Base-by-base conservation (phyloP, 306 rosid species). In the peach (Prunus persica) region DNA sequence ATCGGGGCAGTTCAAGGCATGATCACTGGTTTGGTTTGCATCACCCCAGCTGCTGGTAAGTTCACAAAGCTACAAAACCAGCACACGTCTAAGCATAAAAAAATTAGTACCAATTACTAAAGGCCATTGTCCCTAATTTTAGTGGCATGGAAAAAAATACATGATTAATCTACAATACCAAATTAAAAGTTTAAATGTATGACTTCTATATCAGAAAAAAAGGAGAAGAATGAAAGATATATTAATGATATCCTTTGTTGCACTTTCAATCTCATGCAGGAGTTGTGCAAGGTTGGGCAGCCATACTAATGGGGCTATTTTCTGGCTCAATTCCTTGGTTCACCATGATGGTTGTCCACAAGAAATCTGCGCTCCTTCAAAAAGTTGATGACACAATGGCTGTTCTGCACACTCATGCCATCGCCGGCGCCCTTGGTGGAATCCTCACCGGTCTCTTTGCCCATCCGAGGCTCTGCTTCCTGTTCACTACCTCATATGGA, bases 351-450 rank as follows among this genome's bases (percentile, higher is more conserved):
- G 80, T 85, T 18, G 75, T 82, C 20, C 86, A 85, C 67, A 79
- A 85, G 81, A 76, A 49, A 38, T 81, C 81, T 9, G 16, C 2
- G 12, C 76, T 85, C 19, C 86, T 85, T 14, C 88, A 81, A 52
- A 78, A 72, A 62, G 88, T 85, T 9, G 88, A 85, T 64, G 88
- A 85, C 88, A 85, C 88, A 50, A 81, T 85, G 86, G 88, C 88
- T n/a, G 84, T 85, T 3, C 9, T 82, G 9, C 86, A 85, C 82
- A 85, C 88, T 30, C 88, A 85, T 51, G 86, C 88, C 72, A 41
- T 85, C 2, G 88, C 88, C 3, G 86, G 88, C 61, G 34, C 77
- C 64, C 83, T 85, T 0, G 88, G 88, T 5, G 88, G 88, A 22
- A 65, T 82, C 38, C 79, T 81, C 30, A 22, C 84, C 0, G 86